phyloP scores from a whole-genome alignment of 1,139 yeast species.

The Hemisphaericaspora xylofermentans region DNA sequence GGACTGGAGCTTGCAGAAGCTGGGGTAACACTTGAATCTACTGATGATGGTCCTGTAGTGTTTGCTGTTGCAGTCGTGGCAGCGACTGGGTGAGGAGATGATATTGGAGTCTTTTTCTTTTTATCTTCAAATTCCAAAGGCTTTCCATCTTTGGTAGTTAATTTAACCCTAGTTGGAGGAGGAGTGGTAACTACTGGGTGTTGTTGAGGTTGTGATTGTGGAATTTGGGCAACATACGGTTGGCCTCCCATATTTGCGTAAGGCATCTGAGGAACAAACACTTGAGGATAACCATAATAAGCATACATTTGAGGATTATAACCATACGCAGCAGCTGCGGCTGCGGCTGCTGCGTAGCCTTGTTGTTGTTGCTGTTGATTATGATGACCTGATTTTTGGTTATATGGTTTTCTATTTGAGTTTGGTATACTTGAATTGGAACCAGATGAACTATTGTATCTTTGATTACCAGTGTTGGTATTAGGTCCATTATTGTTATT shows the following conservation, averaged over 20 bases:
- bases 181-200: slow-evolving; percentile 14
- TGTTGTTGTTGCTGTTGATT: slow-evolving; percentile 13
- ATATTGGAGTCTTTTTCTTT: slow-evolving; percentile 27
- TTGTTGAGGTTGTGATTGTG: slow-evolving; percentile 12
- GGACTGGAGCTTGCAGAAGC: slow-evolving; percentile 11
- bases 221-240: slow-evolving; percentile 9
- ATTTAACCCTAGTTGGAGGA: slow-evolving; percentile 28
- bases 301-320: slow-evolving; percentile 15
- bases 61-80: slow-evolving; percentile 20
- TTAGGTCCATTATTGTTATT: slow-evolving; percentile 7
- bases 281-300: slow-evolving; percentile 21
- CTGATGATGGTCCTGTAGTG: slow-evolving; percentile 19
- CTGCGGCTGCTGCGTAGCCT: slow-evolving; percentile 17
- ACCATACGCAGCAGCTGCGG: slow-evolving; percentile 15
- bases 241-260: slow-evolving; percentile 12
- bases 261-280: slow-evolving; percentile 15
- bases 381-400: slow-evolving; percentile 20
- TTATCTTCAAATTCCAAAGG: slow-evolving; percentile 47
- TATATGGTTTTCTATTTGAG: slow-evolving; percentile 17
- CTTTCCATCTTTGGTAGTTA: slow-evolving; percentile 50
- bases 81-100: slow-evolving; percentile 18
- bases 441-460: slow-evolving; percentile 10
- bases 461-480: slow-evolving; percentile 9
- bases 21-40: slow-evolving; percentile 7
- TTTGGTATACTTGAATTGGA: slow-evolving; percentile 6